phyloP scores from a whole-genome alignment of 1,139 yeast species.

The Nematodospora anomalae region DNA sequence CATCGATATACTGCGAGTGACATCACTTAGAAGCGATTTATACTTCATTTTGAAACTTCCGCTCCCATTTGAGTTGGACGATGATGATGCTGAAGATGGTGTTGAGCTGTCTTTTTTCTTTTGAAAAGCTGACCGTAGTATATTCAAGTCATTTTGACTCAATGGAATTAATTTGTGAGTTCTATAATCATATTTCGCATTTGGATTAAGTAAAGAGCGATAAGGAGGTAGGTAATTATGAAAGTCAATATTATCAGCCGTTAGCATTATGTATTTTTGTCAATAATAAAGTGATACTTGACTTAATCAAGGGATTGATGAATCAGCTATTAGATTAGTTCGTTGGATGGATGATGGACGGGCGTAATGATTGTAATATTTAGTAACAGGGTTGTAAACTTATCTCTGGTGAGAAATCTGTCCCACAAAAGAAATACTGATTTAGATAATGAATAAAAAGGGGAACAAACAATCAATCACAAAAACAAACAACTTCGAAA shows the following conservation, averaged over 20 bases:
- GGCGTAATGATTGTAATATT: no score
- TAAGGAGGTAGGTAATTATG: slow-evolving; percentile 44
- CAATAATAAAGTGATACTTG: no score
- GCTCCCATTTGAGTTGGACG: neutral
- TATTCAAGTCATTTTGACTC: slow-evolving; percentile 31
- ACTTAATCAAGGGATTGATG: no score
- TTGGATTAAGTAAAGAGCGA: slow-evolving; percentile 44
- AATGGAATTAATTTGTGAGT: slow-evolving; percentile 43
- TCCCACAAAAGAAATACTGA: no score
- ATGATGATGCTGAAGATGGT: slow-evolving; percentile 2
- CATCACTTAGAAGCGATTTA: slow-evolving; percentile 43
- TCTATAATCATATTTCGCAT: slow-evolving; percentile 43
- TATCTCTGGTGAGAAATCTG: no score
- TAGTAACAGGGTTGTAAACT: no score
- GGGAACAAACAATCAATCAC: no score
- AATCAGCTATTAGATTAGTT: no score
- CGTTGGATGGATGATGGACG: no score
- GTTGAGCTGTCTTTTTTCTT: slow-evolving; percentile 10
- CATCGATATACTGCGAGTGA: slow-evolving; percentile 27
- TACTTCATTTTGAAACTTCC: slow-evolving; percentile 41
- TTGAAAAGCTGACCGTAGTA: slow-evolving; percentile 14
- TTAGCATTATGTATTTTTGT: no score
- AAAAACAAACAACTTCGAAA: no score
- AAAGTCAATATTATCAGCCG: slow-evolving; percentile 25
- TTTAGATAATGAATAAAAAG: no score